These are phyloP conservation scores for Whalleya microplaca DNA, from an alignment of 2,329 filamentous ascomycete species.

Conservation along the genomic window DNA sequence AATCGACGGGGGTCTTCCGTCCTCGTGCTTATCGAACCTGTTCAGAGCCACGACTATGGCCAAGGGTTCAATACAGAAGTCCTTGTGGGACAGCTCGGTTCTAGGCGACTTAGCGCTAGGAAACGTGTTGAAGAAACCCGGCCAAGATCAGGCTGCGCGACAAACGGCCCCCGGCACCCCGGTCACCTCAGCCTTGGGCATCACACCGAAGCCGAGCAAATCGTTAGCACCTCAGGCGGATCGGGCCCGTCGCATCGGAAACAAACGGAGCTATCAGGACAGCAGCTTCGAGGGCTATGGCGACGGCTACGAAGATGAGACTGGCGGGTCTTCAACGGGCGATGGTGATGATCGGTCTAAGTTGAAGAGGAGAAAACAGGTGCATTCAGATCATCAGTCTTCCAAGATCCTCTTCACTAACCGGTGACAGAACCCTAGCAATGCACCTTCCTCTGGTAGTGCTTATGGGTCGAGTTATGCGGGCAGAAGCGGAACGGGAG, in stretches of 20 bases:
- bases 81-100: constrained; percentile 60
- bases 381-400: constrained; percentile 42
- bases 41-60: constrained; percentile 59
- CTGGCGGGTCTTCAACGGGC: constrained; percentile 70
- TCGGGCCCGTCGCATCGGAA: constrained; percentile 67
- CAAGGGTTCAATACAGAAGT: constrained; percentile 59
- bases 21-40: constrained; percentile 48
- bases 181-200: constrained; percentile 39
- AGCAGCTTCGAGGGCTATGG: constrained; percentile 75
- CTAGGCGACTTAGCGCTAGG: constrained; percentile 58
- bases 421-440: constrained; percentile 51
- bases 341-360: constrained; percentile 66
- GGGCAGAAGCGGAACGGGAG: constrained; percentile 59
- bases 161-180: constrained; percentile 59
- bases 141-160: constrained; percentile 47
- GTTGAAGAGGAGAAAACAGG: constrained; percentile 70
- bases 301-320: constrained; percentile 74
- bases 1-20: constrained; percentile 56
- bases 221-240: constrained; percentile 48
- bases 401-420: constrained; percentile 44
- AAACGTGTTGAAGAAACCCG: constrained; percentile 43
- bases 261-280: constrained; percentile 78
- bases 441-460: constrained; percentile 47
- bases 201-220: constrained; percentile 36
- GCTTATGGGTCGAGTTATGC: constrained; percentile 56